phyloP scores from a whole-genome alignment of 345 rosid genomes.

The Acer yangbiense region DNA sequence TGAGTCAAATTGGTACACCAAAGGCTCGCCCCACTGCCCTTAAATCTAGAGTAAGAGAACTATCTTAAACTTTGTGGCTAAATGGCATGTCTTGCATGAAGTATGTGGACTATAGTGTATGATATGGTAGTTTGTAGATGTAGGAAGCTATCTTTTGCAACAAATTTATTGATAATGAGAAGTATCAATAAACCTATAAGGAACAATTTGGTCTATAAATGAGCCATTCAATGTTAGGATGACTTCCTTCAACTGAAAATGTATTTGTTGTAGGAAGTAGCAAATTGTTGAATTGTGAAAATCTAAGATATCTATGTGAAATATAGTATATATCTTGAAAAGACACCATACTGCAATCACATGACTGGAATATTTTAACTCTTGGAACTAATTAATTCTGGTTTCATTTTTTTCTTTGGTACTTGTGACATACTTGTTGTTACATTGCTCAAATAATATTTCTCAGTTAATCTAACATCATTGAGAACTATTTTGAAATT shows the following conservation, averaged over 20 bases:
- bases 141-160: not conserved
- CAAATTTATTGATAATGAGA: not conserved
- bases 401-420: conserved; percentile 6
- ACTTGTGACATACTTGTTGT: conserved; percentile 9
- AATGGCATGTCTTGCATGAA: conserved; percentile 12
- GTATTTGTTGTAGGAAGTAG: conserved; percentile 4
- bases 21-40: conserved; percentile 62
- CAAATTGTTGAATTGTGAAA: not conserved
- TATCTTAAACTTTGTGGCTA: conserved; percentile 3
- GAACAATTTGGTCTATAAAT: conserved; percentile 1
- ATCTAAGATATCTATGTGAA: not conserved
- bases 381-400: not conserved
- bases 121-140: conserved; percentile 6
- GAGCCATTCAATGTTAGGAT: conserved; percentile 8
- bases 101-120: not conserved
- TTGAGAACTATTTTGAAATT: not conserved
- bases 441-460: not conserved
- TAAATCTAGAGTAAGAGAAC: conserved; percentile 76
- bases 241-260: conserved; percentile 9
- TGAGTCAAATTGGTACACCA: conserved; percentile 70
- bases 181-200: not conserved
- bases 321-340: not conserved
- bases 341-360: not conserved
- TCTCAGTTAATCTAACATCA: not conserved
- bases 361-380: not conserved